A percentile compares a stretch with the other conserved stretches of the same genome.
Conservation (phyloP, 192 early-diverging fungal species). For the Backusella morwellensis region DNA sequence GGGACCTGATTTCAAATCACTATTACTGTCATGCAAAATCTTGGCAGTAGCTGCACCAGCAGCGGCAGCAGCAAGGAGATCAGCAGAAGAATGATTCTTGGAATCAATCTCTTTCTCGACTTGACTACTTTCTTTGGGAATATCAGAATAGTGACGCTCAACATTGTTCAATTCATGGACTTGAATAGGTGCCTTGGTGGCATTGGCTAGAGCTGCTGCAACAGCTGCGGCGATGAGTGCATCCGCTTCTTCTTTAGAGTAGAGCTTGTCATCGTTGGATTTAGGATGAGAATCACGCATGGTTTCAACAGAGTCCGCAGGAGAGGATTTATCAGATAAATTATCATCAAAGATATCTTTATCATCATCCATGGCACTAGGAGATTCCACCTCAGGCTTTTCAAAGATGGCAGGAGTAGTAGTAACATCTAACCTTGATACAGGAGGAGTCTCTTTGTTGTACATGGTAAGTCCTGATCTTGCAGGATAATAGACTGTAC, state of each 20-base stretch:
- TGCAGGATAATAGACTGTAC: not conserved
- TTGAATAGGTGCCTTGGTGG: not conserved
- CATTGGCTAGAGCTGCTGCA: slow-evolving; percentile 24
- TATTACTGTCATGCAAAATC: not conserved
- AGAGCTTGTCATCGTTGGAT: slow-evolving; percentile 2
- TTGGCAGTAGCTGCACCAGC: not conserved
- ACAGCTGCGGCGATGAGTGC: slow-evolving; percentile 24
- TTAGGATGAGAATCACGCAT: not conserved
- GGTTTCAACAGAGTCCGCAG: not conserved
- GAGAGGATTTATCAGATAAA: not conserved
- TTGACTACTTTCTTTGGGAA: not conserved
- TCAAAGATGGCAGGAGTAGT: not conserved
- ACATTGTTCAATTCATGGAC: not conserved
- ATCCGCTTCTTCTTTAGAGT: slow-evolving; percentile 19
- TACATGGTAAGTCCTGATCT: slow-evolving; percentile 1
- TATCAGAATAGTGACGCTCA: not conserved
- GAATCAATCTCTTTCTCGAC: not conserved
- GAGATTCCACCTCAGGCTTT: not conserved
- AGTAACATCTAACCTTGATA: not conserved
- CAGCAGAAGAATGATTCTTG: not conserved
- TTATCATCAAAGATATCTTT: not conserved
- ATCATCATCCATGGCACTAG: not conserved
- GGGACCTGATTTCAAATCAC: not conserved
- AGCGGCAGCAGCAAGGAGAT: not conserved
- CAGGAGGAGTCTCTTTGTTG: not conserved